Evolutionary conservation across 805 yeast species (phyloP).

Genomic region (Komagataella kurtzmanii): DNA sequence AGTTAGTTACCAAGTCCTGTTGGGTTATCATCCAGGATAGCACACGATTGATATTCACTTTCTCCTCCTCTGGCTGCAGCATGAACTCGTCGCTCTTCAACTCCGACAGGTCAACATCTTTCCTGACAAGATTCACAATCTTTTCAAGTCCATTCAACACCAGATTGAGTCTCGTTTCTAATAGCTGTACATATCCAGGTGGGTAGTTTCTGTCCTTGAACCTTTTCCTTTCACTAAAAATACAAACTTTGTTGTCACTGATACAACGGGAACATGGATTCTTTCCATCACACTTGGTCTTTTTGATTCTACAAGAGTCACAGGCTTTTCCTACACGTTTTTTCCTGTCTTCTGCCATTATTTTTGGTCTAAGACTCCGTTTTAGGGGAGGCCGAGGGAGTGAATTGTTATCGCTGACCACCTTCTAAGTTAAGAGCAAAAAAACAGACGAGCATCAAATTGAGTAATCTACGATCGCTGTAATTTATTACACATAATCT

Average conservation of each 20-base stretch:
- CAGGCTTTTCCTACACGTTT: constrained; percentile 54
- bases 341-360: constrained; percentile 14
- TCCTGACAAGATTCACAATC: constrained; percentile 15
- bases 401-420: neutral
- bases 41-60: constrained; percentile 31
- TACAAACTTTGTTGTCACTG: constrained; percentile 43
- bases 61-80: constrained; percentile 6
- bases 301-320: constrained; percentile 47
- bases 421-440: neutral
- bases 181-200: constrained; percentile 45
- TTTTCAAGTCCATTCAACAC: constrained; percentile 36
- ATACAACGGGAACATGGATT: constrained; percentile 46
- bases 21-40: constrained; percentile 27
- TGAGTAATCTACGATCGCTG: neutral
- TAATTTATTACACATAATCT: neutral
- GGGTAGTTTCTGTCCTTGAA: constrained; percentile 44
- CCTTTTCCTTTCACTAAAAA: constrained; percentile 41
- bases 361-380: neutral
- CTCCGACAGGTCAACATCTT: constrained; percentile 2
- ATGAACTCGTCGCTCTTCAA: constrained; percentile 1
- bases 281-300: constrained; percentile 51
- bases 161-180: constrained; percentile 43
- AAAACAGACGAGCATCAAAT: neutral
- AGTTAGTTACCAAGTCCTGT: constrained; percentile 22
- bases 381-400: neutral